Conservation (phyloP, 2,329 filamentous ascomycete genomes). For the Zymoseptoria pseudotritici region DNA sequence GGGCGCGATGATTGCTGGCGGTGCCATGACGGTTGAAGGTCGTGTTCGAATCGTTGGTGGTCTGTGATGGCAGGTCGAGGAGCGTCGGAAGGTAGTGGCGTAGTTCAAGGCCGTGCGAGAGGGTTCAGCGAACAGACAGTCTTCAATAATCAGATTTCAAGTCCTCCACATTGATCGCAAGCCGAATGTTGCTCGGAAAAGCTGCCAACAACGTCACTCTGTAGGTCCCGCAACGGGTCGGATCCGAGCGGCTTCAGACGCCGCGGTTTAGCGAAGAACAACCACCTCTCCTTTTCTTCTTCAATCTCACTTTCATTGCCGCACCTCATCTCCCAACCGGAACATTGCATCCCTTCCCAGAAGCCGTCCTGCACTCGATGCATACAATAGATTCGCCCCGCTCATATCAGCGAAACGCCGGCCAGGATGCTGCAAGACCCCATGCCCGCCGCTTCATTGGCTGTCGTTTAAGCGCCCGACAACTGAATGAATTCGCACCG, state of each 20-base stretch:
- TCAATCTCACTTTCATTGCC: not conserved
- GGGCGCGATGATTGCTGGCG: constrained; percentile 87
- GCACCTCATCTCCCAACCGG: not conserved
- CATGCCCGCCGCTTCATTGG: constrained; percentile 4
- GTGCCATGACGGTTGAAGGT: constrained; percentile 58
- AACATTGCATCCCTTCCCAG: not conserved
- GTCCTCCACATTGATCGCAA: not conserved
- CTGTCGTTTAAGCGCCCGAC: constrained; percentile 12
- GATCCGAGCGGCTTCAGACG: not conserved
- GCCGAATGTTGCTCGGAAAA: not conserved
- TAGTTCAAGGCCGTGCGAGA: not conserved
- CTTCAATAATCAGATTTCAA: not conserved
- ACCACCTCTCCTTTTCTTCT: not conserved
- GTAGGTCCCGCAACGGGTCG: not conserved
- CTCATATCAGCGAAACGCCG: not conserved
- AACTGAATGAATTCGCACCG: constrained; percentile 7
- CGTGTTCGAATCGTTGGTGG: not conserved
- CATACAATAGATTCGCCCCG: not conserved
- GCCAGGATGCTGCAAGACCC: not conserved
- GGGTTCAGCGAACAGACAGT: not conserved
- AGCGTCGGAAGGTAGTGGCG: too few relatives aligned
- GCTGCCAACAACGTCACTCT: not conserved
- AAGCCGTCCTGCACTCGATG: not conserved
- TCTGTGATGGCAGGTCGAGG: too few relatives aligned
- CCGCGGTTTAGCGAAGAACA: not conserved